These are phyloP conservation scores for Oxytropis ochrocephala DNA, from an alignment of 306 rosid species.

Conservation along the genomic window DNA sequence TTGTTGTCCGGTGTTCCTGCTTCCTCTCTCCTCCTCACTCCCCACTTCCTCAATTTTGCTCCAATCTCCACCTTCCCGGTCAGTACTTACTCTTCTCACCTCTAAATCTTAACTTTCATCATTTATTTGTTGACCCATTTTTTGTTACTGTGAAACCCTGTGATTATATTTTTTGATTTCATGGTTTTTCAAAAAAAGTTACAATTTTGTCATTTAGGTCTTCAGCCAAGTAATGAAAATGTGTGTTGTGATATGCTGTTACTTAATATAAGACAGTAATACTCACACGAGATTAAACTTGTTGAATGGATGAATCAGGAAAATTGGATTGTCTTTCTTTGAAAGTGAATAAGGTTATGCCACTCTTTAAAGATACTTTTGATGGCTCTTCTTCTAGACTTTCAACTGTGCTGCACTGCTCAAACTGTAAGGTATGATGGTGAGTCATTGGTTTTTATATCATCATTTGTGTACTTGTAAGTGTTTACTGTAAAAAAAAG, in stretches of 20 bases:
- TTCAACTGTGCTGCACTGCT: constrained; percentile 21
- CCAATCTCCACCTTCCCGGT: constrained; percentile 38
- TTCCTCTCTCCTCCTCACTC: constrained; percentile 39
- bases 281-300: constrained; percentile 7
- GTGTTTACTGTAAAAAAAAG: neutral
- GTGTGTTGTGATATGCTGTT: neutral
- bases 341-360: constrained; percentile 34
- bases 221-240: neutral
- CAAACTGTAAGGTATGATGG: constrained; percentile 86
- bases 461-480: neutral
- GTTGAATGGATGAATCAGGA: constrained; percentile 42
- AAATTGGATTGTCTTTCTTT: constrained; percentile 36
- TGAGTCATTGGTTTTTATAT: constrained; percentile 38
- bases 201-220: neutral
- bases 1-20: constrained; percentile 50
- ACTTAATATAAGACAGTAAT: neutral
- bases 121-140: neutral
- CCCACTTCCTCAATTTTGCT: constrained; percentile 27
- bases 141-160: neutral
- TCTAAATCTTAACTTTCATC: neutral
- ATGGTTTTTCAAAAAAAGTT: neutral
- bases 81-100: neutral
- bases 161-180: neutral
- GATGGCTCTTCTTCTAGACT: constrained; percentile 22
- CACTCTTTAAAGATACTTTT: constrained; percentile 18